Evolutionary conservation across 2,329 filamentous ascomycete species (phyloP).

Genomic region (Amauroascus niger): DNA sequence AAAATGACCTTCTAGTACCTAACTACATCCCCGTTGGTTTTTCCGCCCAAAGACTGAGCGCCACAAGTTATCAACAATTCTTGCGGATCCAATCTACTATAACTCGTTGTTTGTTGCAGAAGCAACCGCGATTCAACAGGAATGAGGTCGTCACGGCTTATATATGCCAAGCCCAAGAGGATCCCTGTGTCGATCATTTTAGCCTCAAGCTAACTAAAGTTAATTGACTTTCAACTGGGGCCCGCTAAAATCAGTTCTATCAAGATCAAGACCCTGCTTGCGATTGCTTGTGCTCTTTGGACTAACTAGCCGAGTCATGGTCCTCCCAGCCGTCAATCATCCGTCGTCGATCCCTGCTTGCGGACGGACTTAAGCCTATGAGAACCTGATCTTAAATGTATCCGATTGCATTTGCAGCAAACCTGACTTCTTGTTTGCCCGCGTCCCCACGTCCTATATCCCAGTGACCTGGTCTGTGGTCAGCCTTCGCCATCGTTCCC

Average conservation of each 20-base stretch:
- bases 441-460: not conserved
- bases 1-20: no score
- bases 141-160: not conserved
- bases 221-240: not conserved
- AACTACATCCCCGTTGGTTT: not conserved
- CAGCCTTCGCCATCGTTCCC: not conserved
- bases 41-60: no score
- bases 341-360: no score
- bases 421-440: not conserved
- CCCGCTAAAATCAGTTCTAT: not conserved
- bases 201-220: slow-evolving; percentile 5
- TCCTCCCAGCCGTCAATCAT: no score
- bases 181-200: slow-evolving; percentile 8
- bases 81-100: no score
- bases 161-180: not conserved
- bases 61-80: no score
- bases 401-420: not conserved
- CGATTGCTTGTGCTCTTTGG: not conserved
- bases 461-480: not conserved
- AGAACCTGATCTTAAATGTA: no score
- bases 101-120: no score
- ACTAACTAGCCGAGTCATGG: not conserved
- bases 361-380: no score
- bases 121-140: not conserved
- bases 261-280: not conserved